Percentiles rank a stretch among this genome's conserved stretches.
Evolutionary conservation across 768 basidiomycete genomes (phyloP).

Genomic region (Pisolithus sp.): DNA sequence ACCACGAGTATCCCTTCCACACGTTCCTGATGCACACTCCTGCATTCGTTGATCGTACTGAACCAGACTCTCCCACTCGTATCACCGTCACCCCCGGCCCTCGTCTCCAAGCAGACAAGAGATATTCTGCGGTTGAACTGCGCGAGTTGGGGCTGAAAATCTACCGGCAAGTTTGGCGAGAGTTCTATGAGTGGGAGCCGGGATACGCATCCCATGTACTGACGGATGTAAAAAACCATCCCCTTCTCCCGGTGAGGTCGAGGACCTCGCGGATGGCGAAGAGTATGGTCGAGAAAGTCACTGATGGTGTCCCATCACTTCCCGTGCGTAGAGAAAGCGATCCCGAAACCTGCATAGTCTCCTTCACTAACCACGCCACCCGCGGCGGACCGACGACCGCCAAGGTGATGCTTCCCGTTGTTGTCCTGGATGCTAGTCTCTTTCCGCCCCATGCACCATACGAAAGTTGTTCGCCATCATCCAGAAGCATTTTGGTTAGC

Average conservation of each 20-base stretch:
- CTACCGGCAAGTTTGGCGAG: constrained; percentile 36
- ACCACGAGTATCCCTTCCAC: not conserved
- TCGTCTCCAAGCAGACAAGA: not conserved
- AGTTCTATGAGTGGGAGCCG: constrained; percentile 44
- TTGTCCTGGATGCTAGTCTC: constrained; percentile 6
- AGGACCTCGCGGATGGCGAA: constrained; percentile 12
- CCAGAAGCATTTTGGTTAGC: constrained; percentile 24
- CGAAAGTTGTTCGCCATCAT: constrained; percentile 41
- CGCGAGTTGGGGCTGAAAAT: constrained; percentile 21
- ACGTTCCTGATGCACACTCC: not conserved
- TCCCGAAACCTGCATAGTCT: not conserved
- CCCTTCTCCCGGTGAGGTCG: constrained; percentile 4
- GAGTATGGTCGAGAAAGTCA: constrained; percentile 3
- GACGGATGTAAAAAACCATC: constrained; percentile 4
- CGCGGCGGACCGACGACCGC: not conserved
- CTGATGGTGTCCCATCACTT: not conserved
- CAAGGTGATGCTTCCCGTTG: constrained; percentile 9
- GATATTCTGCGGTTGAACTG: constrained; percentile 6
- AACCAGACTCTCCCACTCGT: constrained; percentile 12
- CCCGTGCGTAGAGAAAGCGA: not conserved
- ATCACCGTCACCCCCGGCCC: not conserved
- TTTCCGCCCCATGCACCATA: constrained; percentile 29
- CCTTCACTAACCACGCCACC: constrained; percentile 9
- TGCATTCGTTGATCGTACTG: constrained; percentile 18
- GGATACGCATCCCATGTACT: constrained; percentile 23